Base-by-base conservation (phyloP, 768 basidiomycete genomes). In the Coprinopsis cinerea region DNA sequence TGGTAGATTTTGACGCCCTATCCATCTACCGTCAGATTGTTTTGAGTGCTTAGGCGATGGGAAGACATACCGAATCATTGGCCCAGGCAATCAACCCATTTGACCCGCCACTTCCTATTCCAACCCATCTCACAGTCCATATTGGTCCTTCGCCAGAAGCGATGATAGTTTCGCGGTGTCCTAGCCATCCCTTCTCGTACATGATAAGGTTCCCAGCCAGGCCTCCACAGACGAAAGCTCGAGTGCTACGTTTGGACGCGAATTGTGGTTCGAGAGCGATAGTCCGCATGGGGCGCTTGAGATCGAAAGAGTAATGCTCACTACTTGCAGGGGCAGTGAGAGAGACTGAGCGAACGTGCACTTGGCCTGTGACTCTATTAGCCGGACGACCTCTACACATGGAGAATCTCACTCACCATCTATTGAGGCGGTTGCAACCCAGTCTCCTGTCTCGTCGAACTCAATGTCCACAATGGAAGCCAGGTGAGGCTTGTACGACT, bases 1-100 rank as follows among this genome's bases (percentile, higher is more conserved):
- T 97, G 94, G 62, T 94, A 95, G 41, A 99, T 85, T 62, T 92
- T 95, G 47, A 97, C 88, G 13, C 95, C 95, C 89, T 92, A 57
- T 24, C 3, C 7, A 36, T 42, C 2, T 18, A 32, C 51, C 26
- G 45, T n/a, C 32, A 5, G 5, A 32, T 20, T 51, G 7, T 2
- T 17, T 27, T 1, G 35, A 22, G 34, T 48, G n/a, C n/a, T 32
- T 32, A 32, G 30, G 27, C 43, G n/a, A 27, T 41, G 20, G 40
- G 15, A 37, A 47, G 26, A 64, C 83, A 60, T 54, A 92, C 92
- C 36, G 82, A 57, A 62, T 99, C 96, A 57, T 93, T 96, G 2
- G 94, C 92, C 96, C 96, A 99, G 0, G 92, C 93, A 55, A 97
- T 92, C 25, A 96, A 71, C 42, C 78, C 78, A 1, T 83, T 85